These are phyloP conservation scores for Corynespora cassiicola DNA, from an alignment of 2,329 filamentous ascomycete species.

Conservation along the genomic window DNA sequence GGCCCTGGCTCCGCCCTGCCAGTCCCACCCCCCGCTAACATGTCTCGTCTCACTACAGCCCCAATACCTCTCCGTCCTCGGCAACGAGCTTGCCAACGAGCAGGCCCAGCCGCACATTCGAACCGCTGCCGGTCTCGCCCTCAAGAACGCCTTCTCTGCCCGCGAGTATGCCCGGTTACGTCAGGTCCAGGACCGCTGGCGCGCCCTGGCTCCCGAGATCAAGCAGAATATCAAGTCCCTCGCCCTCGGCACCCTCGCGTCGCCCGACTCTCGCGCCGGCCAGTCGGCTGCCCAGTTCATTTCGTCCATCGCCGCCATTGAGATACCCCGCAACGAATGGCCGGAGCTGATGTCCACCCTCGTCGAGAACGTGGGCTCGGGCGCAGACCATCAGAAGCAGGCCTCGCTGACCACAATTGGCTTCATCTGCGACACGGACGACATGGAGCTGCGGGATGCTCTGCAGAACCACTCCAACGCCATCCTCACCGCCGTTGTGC, in stretches of 20 bases:
- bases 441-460: conserved; percentile 81
- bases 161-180: conserved; percentile 87
- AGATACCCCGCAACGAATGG: conserved; percentile 94
- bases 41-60: conserved; percentile 63
- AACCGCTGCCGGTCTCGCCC: conserved; percentile 90
- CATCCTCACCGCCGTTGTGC: conserved; percentile 95
- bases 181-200: conserved; percentile 93
- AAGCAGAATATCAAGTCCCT: conserved; percentile 89
- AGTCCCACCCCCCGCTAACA: conserved; percentile 39
- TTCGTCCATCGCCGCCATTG: conserved; percentile 91
- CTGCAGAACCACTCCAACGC: conserved; percentile 90
- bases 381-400: conserved; percentile 89
- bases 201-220: conserved; percentile 78
- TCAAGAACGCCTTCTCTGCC: conserved; percentile 98
- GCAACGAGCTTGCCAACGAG: conserved; percentile 93
- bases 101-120: conserved; percentile 81
- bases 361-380: conserved; percentile 90
- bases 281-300: conserved; percentile 94
- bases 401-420: conserved; percentile 94
- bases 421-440: conserved; percentile 97
- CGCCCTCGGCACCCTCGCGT: conserved; percentile 85
- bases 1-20: conserved; percentile 13
- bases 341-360: conserved; percentile 85
- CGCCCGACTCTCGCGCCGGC: conserved; percentile 81
- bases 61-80: conserved; percentile 82